Conservation (phyloP, 1,284 basidiomycete species). For the Sphaerobolus stellatus region DNA sequence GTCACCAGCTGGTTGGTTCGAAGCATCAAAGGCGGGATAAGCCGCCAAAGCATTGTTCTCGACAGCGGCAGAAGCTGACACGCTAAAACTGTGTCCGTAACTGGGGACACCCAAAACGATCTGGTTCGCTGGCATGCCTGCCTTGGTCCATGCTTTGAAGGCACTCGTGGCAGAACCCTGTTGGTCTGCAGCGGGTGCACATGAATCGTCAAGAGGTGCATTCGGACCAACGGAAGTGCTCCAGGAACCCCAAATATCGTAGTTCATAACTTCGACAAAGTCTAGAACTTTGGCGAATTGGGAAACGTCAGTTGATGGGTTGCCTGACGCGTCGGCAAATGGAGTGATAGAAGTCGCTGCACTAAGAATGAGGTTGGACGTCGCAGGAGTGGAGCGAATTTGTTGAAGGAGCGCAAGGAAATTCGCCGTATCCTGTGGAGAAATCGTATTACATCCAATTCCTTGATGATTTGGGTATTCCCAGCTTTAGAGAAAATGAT, state of each 20-base stretch:
- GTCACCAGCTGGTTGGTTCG: conserved; percentile 50
- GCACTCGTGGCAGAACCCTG: conserved; percentile 75
- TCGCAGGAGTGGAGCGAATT: conserved; percentile 60
- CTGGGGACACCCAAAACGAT: conserved; percentile 81
- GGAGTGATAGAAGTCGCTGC: conserved; percentile 71
- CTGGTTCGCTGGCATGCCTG: conserved; percentile 76
- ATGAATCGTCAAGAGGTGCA: conserved; percentile 77
- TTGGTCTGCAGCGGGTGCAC: conserved; percentile 58
- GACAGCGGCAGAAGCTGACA: conserved; percentile 43
- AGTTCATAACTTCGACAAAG: conserved; percentile 86
- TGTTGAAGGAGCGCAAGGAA: conserved; percentile 74
- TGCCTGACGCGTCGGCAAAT: conserved; percentile 59
- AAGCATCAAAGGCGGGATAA: conserved; percentile 52
- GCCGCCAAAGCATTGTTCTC: conserved; percentile 34
- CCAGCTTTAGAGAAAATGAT: conserved; percentile 56
- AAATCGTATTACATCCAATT: conserved; percentile 70
- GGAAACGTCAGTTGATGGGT: conserved; percentile 62
- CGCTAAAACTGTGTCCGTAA: conserved; percentile 67
- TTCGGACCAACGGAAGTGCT: conserved; percentile 67
- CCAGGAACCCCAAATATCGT: conserved; percentile 73
- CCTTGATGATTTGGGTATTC: conserved; percentile 78
- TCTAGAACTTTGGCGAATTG: conserved; percentile 72
- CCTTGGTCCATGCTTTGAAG: conserved; percentile 69
- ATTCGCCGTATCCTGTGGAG: conserved; percentile 65
- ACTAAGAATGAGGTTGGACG: conserved; percentile 65